A percentile compares a stretch with the other conserved stretches of the same genome.
Evolutionary conservation across 306 rosid species (phyloP).

Genomic region (Ceratonia siliqua): DNA sequence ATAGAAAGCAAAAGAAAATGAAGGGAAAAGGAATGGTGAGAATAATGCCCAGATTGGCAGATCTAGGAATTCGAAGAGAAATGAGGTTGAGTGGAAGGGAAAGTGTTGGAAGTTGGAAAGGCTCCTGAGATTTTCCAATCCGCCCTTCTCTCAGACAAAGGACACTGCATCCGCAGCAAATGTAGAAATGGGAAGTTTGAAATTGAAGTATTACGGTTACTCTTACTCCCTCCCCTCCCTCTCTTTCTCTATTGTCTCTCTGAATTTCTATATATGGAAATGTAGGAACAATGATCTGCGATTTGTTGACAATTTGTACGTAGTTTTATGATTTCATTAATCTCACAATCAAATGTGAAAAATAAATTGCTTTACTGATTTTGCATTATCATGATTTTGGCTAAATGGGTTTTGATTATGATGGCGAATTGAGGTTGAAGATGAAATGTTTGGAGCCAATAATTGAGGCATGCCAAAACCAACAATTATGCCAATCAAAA

Average conservation of each 20-base stretch:
- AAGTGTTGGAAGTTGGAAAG: neutral
- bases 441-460: neutral
- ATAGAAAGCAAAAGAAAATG: conserved; percentile 8
- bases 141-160: conserved; percentile 10
- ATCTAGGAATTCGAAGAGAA: conserved; percentile 48
- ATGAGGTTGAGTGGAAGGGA: neutral
- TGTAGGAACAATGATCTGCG: neutral
- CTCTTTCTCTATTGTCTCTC: neutral
- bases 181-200: too few relatives aligned
- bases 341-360: neutral
- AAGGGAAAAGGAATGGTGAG: neutral
- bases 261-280: neutral
- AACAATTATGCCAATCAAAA: neutral
- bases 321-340: neutral
- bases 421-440: neutral
- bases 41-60: conserved; percentile 68
- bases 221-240: neutral
- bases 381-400: neutral
- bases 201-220: neutral
- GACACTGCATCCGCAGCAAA: too few relatives aligned
- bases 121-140: conserved; percentile 22
- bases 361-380: neutral
- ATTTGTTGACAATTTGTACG: neutral
- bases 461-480: neutral
- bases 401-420: neutral